Conservation (phyloP, 2,329 filamentous ascomycete genomes). For the Aureobasidium pullulans region DNA sequence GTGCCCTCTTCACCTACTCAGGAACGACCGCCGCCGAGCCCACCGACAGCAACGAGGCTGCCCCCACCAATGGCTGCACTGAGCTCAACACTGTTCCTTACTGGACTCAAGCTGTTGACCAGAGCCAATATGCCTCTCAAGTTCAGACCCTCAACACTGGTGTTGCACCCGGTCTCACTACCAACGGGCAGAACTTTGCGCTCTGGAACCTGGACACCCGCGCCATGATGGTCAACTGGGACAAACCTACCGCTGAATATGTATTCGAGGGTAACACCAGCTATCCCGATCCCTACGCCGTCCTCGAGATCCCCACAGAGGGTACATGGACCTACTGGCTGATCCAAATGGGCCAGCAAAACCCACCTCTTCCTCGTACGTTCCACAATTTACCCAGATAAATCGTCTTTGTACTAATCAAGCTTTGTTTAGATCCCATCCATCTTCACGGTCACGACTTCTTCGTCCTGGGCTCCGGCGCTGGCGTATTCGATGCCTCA, state of each 20-base stretch:
- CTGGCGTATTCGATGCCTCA: constrained; percentile 21
- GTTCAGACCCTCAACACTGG: constrained; percentile 24
- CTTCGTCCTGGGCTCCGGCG: constrained; percentile 26
- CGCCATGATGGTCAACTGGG: constrained; percentile 37
- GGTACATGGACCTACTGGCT: constrained; percentile 42
- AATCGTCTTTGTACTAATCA: background rate
- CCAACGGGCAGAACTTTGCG: constrained; percentile 32
- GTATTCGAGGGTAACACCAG: constrained; percentile 34
- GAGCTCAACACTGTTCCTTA: constrained; percentile 26
- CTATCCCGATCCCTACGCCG: constrained; percentile 33
- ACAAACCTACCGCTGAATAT: constrained; percentile 38
- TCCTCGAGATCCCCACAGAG: constrained; percentile 33
- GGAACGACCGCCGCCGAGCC: constrained; percentile 19
- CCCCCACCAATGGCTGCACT: constrained; percentile 23
- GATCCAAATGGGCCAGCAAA: constrained; percentile 31
- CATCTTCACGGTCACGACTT: constrained; percentile 29
- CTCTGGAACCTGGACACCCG: constrained; percentile 28
- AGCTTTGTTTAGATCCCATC: background rate
- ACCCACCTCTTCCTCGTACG: constrained; percentile 5
- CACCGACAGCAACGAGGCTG: constrained; percentile 19
- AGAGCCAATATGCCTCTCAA: constrained; percentile 25
- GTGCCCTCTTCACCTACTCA: constrained; percentile 31
- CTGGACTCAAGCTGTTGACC: constrained; percentile 31
- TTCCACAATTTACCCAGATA: background rate
- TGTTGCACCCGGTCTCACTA: constrained; percentile 21